Conservation (phyloP, 2,329 filamentous ascomycete species). For the Beauveria bassiana region DNA sequence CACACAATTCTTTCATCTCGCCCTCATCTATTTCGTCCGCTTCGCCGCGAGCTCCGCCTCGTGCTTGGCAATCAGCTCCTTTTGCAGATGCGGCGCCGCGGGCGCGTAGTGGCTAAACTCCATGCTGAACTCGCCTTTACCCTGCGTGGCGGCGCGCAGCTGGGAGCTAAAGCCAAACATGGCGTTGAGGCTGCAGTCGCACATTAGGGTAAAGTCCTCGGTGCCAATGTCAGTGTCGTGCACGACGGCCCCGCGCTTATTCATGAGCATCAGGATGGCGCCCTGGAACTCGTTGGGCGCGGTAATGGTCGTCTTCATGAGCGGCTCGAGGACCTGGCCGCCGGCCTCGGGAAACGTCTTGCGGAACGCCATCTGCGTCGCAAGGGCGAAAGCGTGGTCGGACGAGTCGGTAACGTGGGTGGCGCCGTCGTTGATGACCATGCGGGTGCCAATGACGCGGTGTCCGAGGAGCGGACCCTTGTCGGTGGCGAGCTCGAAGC, state of each 20-base stretch:
- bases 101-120: conserved; percentile 95
- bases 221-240: conserved; percentile 89
- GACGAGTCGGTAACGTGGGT: conserved; percentile 98
- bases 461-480: conserved; percentile 91
- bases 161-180: conserved; percentile 98
- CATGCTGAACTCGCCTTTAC: conserved; percentile 98
- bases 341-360: conserved; percentile 79
- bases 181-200: conserved; percentile 87
- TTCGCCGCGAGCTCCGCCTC: conserved; percentile 51
- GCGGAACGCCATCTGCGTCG: conserved; percentile 92
- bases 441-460: conserved; percentile 78
- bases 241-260: conserved; percentile 93
- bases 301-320: conserved; percentile 98
- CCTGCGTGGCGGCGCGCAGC: conserved; percentile 86
- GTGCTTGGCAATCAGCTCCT: conserved; percentile 52
- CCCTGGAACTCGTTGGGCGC: conserved; percentile 97
- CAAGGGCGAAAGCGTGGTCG: conserved; percentile 90
- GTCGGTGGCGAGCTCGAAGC: conserved; percentile 73
- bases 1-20: not conserved
- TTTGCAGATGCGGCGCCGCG: conserved; percentile 79
- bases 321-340: conserved; percentile 81
- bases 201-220: conserved; percentile 88
- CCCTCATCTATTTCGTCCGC: conserved; percentile 38
- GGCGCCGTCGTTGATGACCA: conserved; percentile 93
- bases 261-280: conserved; percentile 86